Conservation (phyloP, 495 filamentous ascomycete genomes). For the Hypomontagnella submonticulosa region DNA sequence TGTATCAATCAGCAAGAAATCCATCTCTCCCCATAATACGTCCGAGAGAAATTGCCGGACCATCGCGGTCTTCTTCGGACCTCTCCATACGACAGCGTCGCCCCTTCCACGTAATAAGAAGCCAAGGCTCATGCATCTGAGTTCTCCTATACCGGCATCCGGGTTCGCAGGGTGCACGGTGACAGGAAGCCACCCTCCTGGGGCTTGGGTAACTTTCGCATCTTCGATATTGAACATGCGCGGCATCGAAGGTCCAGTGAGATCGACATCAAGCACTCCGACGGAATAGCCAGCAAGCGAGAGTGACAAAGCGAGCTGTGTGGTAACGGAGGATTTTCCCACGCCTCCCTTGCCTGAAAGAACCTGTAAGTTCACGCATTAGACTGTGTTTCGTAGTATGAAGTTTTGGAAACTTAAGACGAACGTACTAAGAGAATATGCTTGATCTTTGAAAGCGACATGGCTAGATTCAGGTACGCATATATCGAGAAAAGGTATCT, state of each 20-base stretch:
- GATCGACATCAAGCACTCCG: constrained; percentile 94
- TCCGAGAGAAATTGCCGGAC: constrained; percentile 94
- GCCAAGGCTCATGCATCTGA: constrained; percentile 91
- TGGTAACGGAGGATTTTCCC: constrained; percentile 95
- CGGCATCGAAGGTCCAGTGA: constrained; percentile 96
- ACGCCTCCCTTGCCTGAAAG: constrained; percentile 98
- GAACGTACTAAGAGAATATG: constrained; percentile 67
- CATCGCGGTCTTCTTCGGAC: constrained; percentile 99
- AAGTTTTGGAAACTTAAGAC: neutral
- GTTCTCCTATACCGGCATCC: constrained; percentile 66
- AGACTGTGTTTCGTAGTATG: constrained; percentile 23
- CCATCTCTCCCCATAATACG: constrained; percentile 87
- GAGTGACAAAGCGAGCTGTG: constrained; percentile 92
- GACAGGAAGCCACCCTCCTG: constrained; percentile 90
- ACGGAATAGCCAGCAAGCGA: constrained; percentile 85
- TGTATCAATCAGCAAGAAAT: constrained; percentile 94
- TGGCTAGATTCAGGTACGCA: constrained; percentile 41
- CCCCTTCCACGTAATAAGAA: constrained; percentile 85
- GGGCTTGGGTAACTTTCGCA: constrained; percentile 88
- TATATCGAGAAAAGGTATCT: neutral
- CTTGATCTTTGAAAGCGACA: constrained; percentile 69
- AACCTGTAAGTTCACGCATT: constrained; percentile 60
- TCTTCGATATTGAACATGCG: constrained; percentile 90
- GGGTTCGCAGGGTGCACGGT: constrained; percentile 71
- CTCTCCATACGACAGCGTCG: constrained; percentile 96